Evolutionary conservation across 495 filamentous ascomycete species (phyloP), one percentile per base, ranked within the genome.

Genomic region (Aspergillus bertholletiae): DNA sequence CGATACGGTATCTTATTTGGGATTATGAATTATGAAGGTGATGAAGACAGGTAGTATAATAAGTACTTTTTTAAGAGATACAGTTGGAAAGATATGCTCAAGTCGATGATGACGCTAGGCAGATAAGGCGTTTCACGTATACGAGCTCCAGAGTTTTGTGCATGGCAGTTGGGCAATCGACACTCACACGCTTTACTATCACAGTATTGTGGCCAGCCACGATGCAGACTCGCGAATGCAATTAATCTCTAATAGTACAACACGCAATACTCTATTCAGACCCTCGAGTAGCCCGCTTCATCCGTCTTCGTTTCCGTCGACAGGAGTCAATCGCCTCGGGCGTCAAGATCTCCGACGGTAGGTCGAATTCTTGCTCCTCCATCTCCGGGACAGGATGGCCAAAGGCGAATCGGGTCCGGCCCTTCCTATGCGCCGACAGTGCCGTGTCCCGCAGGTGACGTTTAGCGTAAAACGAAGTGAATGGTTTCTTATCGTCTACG

Each of bases 401-500:
- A 75, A 95, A 97, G 0, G 95, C 87, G 20, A 77, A 67, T 13
- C 66, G 61, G 7, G 63, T 84, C 23, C 83, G 78, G 21, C 83
- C 80, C 51, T 80, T 78, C 43, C 82, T 78, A 55, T 72, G 74
- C 67, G 76, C 80, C 52, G 74, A 86, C 26, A 93, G 64, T 9
- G 94, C 93, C 11, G 84, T 80, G 3, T 85, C 87, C 30, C 93
- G 88, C 41, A 88, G 77, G 60, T 95, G 81, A 7, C 79, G 82
- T 65, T 93, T 91, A 13, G 75, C 50, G 68, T 88, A 97, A 73
- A 96, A 96, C 0, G 89, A 95, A 3, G 78, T 89, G 65, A 97
- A 93, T 20, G 90, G 88, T 58, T 79, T 83, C 15, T 79, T 72
- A 9, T 79, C 77, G 61, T 73, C 49, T 56, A 34, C 52, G 52